Conservation (phyloP, 495 filamentous ascomycete species). For the Patellaria atrata region DNA sequence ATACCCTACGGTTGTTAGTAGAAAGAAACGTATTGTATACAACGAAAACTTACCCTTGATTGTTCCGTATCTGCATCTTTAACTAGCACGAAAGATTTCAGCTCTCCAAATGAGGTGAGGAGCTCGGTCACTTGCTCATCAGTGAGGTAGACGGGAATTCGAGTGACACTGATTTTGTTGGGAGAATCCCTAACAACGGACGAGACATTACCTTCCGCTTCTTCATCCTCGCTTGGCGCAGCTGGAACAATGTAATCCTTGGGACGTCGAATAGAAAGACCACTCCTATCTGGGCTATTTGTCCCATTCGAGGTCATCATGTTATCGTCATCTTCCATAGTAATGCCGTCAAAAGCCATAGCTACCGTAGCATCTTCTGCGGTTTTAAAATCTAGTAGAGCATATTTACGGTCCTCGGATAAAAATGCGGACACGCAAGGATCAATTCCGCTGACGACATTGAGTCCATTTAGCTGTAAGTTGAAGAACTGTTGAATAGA, state of each 20-base stretch:
- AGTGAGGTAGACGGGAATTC: constrained; percentile 71
- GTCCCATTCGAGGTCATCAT: constrained; percentile 37
- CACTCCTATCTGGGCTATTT: constrained; percentile 39
- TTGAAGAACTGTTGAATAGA: constrained; percentile 78
- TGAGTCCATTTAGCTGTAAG: constrained; percentile 83
- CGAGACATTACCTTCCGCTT: constrained; percentile 64
- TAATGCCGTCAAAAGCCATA: constrained; percentile 75
- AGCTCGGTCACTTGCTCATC: constrained; percentile 89
- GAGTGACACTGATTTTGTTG: constrained; percentile 87
- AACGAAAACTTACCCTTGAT: constrained; percentile 56
- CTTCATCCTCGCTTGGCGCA: constrained; percentile 56
- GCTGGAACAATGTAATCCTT: constrained; percentile 97
- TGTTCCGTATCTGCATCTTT: constrained; percentile 78
- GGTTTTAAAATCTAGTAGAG: constrained; percentile 81
- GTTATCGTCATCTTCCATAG: constrained; percentile 60
- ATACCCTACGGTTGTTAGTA: constrained; percentile 48
- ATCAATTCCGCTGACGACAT: constrained; percentile 70
- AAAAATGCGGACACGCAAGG: constrained; percentile 78
- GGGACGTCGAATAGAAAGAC: constrained; percentile 72
- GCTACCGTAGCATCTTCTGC: constrained; percentile 80
- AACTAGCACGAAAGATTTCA: constrained; percentile 84
- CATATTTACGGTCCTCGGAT: constrained; percentile 61
- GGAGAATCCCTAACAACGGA: constrained; percentile 76
- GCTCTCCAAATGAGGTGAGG: constrained; percentile 73
- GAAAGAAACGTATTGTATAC: constrained; percentile 13